These are phyloP conservation scores for Leptodontidium sp. DNA, from an alignment of 2,329 filamentous ascomycete genomes.

Conservation along the genomic window DNA sequence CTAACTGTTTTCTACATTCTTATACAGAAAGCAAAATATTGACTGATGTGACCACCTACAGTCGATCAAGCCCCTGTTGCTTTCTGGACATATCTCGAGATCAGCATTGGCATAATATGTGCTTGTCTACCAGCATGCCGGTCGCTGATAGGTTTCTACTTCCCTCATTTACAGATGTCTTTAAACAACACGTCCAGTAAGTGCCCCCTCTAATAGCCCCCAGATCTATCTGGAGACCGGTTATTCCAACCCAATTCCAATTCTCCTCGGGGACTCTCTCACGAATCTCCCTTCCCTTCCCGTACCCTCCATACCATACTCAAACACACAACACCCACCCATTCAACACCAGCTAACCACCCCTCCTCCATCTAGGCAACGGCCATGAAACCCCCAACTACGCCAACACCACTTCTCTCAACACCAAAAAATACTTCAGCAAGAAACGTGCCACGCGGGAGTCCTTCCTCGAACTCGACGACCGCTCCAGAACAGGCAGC, in stretches of 20 bases:
- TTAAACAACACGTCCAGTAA: constrained; percentile 12
- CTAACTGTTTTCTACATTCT: background rate
- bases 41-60: background rate
- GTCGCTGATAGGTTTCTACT: constrained; percentile 9
- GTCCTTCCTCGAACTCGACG: constrained; percentile 19
- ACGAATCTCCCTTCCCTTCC: too few species aligned
- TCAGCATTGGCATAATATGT: constrained; percentile 18
- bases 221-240: background rate
- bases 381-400: background rate
- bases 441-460: constrained; percentile 8
- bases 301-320: too few species aligned
- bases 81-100: constrained; percentile 20
- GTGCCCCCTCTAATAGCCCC: background rate
- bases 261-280: too few species aligned
- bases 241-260: too few species aligned
- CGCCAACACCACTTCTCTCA: background rate
- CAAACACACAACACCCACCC: too few species aligned
- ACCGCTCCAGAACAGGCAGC: constrained; percentile 5
- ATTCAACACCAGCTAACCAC: background rate
- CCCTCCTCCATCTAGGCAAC: background rate
- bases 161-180: constrained; percentile 9
- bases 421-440: constrained; percentile 6
- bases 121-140: constrained; percentile 15
- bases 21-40: background rate
- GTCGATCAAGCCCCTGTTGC: constrained; percentile 17